Percentiles rank a stretch among this genome's conserved stretches.
phyloP scores from a whole-genome alignment of 2,329 filamentous ascomycete species.

The Paecilomyces dactylethromorphus region DNA sequence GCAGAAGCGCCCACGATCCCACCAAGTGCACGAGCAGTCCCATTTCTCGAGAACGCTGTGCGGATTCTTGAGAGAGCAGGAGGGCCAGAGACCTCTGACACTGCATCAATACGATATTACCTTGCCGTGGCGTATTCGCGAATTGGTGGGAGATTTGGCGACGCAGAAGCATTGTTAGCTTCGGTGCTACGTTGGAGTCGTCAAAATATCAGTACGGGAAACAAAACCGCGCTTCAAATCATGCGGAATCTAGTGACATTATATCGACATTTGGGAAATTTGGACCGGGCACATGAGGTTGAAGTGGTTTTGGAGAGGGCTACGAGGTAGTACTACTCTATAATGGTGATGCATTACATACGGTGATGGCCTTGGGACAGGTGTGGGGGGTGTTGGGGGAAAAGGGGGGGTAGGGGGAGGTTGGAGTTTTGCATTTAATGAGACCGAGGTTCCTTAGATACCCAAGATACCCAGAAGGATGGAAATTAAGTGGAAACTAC shows the following conservation, averaged over 20 bases:
- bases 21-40: slow-evolving; percentile 2
- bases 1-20: slow-evolving; percentile 7
- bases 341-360: too few relatives aligned
- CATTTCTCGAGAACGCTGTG: slow-evolving; percentile 5
- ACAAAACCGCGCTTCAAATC: slow-evolving; percentile 5
- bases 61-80: slow-evolving; percentile 6
- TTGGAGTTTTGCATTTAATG: too few relatives aligned
- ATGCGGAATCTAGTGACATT: slow-evolving; percentile 7
- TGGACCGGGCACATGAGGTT: slow-evolving; percentile 9
- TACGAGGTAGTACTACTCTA: background rate
- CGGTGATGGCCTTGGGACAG: too few relatives aligned
- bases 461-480: too few relatives aligned
- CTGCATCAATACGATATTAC: slow-evolving; percentile 8
- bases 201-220: slow-evolving; percentile 2
- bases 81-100: slow-evolving; percentile 6
- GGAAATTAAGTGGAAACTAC: too few relatives aligned
- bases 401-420: too few relatives aligned
- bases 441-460: too few relatives aligned
- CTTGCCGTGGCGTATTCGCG: slow-evolving; percentile 8
- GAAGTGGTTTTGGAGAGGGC: slow-evolving; percentile 6
- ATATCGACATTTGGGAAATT: slow-evolving; percentile 8
- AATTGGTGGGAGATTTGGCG: slow-evolving; percentile 5
- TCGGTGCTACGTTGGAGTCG: slow-evolving; percentile 8
- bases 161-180: slow-evolving; percentile 4
- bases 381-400: too few relatives aligned